Conservation (phyloP, 371 early-diverging fungal genomes). For the Zychaea mexicana region DNA sequence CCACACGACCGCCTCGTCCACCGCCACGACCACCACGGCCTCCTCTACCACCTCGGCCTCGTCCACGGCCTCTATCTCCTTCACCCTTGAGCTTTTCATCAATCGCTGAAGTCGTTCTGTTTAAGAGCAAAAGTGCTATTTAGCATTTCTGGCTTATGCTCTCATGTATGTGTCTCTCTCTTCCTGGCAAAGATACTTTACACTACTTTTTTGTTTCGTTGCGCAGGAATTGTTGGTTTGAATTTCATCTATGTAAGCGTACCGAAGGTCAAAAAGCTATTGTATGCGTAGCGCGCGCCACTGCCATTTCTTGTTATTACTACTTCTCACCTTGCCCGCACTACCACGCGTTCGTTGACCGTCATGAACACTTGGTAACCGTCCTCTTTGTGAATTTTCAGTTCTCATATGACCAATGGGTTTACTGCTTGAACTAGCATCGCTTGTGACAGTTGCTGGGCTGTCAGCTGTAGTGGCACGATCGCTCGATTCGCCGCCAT, state of each 20-base stretch:
- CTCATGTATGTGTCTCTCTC: background rate
- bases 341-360: conserved; percentile 52
- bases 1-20: conserved; percentile 36
- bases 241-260: conserved; percentile 65
- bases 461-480: conserved; percentile 1
- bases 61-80: conserved; percentile 39
- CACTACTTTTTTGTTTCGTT: conserved; percentile 67
- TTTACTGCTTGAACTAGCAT: conserved; percentile 3
- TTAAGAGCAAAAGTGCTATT: conserved; percentile 15
- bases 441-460: background rate
- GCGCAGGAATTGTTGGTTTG: conserved; percentile 63
- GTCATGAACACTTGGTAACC: conserved; percentile 48
- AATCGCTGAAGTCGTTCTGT: conserved; percentile 38
- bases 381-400: conserved; percentile 32
- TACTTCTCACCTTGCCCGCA: conserved; percentile 41
- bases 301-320: too few relatives aligned
- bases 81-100: conserved; percentile 33
- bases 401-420: conserved; percentile 42
- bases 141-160: conserved; percentile 11
- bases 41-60: conserved; percentile 40
- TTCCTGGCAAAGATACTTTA: conserved; percentile 24
- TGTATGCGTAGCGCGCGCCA: background rate
- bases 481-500: background rate
- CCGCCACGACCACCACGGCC: conserved; percentile 43
- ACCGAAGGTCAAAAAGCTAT: background rate